These are phyloP conservation scores for Spergularia marina DNA, from an alignment of 148 eudicot genomes.

Conservation along the genomic window DNA sequence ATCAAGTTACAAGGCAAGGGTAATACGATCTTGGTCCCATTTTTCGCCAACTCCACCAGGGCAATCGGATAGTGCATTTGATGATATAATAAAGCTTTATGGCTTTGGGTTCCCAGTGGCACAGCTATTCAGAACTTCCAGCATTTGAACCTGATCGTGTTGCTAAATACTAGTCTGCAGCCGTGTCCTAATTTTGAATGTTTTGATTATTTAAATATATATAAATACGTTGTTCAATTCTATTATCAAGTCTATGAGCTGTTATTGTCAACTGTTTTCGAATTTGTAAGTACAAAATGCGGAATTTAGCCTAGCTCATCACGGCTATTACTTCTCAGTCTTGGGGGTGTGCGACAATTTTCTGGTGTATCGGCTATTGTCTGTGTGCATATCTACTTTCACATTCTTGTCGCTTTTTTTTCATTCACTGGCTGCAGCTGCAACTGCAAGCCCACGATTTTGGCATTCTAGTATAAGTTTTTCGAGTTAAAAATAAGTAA, in stretches of 20 bases:
- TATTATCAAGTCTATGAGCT: neutral
- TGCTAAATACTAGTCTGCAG: slow-evolving; percentile 12
- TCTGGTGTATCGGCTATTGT: too few species aligned
- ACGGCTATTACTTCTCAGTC: too few species aligned
- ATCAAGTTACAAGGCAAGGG: slow-evolving; percentile 21
- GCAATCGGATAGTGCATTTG: slow-evolving; percentile 12
- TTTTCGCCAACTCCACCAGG: slow-evolving; percentile 24
- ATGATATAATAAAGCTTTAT: slow-evolving; percentile 16
- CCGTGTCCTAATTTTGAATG: slow-evolving; percentile 15
- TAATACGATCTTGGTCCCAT: slow-evolving; percentile 12
- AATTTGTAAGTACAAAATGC: slow-evolving; percentile 8
- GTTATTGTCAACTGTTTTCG: neutral
- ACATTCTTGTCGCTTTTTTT: too few species aligned
- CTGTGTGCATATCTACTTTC: too few species aligned
- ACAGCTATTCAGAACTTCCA: slow-evolving; percentile 14
- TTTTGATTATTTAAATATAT: slow-evolving; percentile 25
- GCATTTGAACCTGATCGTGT: neutral
- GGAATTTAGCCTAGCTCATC: neutral
- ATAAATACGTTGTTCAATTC: slow-evolving; percentile 20
- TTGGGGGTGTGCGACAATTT: too few species aligned
- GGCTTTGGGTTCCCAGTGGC: slow-evolving; percentile 13
- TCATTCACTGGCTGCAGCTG: too few species aligned
- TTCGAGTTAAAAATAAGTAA: too few species aligned
- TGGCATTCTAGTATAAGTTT: too few species aligned
- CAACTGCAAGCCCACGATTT: too few species aligned